Evolutionary conservation across 2,329 filamentous ascomycete genomes (phyloP).

Genomic region (Whalleya microplaca): DNA sequence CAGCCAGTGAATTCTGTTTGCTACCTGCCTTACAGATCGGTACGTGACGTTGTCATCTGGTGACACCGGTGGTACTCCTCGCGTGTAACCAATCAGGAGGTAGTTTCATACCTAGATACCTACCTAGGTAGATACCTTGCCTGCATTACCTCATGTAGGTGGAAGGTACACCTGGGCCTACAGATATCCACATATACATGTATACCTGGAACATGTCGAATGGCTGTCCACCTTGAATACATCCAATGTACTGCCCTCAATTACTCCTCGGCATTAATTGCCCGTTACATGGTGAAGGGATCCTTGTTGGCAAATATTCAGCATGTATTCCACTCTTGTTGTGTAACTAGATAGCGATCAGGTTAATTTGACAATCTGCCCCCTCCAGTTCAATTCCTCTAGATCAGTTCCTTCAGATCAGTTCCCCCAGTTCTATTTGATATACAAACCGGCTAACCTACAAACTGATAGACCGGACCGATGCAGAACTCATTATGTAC

Average conservation of each 20-base stretch:
- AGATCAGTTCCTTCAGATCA: background rate
- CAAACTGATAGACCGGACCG: conserved; percentile 14
- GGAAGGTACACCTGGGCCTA: too few species aligned
- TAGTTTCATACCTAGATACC: conserved; percentile 22
- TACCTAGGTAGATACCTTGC: too few species aligned
- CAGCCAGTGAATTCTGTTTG: conserved; percentile 26
- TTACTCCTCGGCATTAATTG: background rate
- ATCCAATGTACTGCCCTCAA: background rate
- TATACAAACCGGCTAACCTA: conserved; percentile 7
- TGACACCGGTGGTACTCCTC: conserved; percentile 9
- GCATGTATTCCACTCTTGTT: conserved; percentile 12
- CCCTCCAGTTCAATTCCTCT: background rate
- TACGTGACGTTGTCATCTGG: conserved; percentile 6
- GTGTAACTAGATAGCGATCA: conserved; percentile 1
- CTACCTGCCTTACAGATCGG: conserved; percentile 13
- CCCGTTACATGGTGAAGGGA: conserved; percentile 1
- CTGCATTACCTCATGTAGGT: too few species aligned
- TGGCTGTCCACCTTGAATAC: background rate
- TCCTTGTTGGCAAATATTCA: conserved; percentile 10
- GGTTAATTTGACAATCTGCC: conserved; percentile 1
- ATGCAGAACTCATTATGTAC: conserved; percentile 12
- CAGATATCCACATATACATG: too few species aligned
- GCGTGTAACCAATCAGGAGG: conserved; percentile 23
- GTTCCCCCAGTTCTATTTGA: conserved; percentile 4
- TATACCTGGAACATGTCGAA: conserved; percentile 20